Conservation (phyloP, 2,329 filamentous ascomycete genomes). For the Cladosporium phlei region DNA sequence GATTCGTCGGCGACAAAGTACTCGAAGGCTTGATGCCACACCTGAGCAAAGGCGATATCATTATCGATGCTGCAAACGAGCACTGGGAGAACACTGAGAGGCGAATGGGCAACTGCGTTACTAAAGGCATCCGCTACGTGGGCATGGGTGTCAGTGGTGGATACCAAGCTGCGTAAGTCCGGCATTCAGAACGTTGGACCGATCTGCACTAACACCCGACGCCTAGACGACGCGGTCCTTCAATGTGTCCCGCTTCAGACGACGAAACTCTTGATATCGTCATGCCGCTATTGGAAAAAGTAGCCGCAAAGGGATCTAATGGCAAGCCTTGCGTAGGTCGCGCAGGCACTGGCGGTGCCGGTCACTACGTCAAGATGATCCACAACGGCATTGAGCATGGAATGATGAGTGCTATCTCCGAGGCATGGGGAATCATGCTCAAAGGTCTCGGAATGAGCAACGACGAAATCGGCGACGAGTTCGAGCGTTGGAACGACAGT, state of each 20-base stretch:
- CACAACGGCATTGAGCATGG: slow-evolving; percentile 72
- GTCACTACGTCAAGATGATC: slow-evolving; percentile 72
- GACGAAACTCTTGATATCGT: slow-evolving; percentile 53
- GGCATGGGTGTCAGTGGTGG: slow-evolving; percentile 66
- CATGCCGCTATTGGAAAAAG: slow-evolving; percentile 56
- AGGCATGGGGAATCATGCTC: slow-evolving; percentile 61
- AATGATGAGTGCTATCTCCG: slow-evolving; percentile 61
- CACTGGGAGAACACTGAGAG: slow-evolving; percentile 61
- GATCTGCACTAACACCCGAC: neutral
- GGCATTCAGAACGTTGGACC: no score
- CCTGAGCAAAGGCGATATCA: slow-evolving; percentile 58
- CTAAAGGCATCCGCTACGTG: slow-evolving; percentile 59
- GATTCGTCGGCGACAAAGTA: slow-evolving; percentile 42
- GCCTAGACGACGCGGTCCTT: slow-evolving; percentile 54
- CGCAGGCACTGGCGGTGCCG: slow-evolving; percentile 58
- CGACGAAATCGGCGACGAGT: slow-evolving; percentile 57
- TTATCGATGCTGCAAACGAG: slow-evolving; percentile 66
- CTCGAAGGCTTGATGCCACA: slow-evolving; percentile 45
- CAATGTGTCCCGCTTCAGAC: slow-evolving; percentile 63
- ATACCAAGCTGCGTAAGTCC: slow-evolving; percentile 56
- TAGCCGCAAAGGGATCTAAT: slow-evolving; percentile 58
- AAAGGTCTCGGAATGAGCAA: slow-evolving; percentile 54
- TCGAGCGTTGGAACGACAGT: slow-evolving; percentile 56
- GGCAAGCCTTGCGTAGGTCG: slow-evolving; percentile 57
- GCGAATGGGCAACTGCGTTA: slow-evolving; percentile 40